These are phyloP conservation scores for Amanita fuliginea DNA, from an alignment of 768 basidiomycete genomes.

Conservation along the genomic window DNA sequence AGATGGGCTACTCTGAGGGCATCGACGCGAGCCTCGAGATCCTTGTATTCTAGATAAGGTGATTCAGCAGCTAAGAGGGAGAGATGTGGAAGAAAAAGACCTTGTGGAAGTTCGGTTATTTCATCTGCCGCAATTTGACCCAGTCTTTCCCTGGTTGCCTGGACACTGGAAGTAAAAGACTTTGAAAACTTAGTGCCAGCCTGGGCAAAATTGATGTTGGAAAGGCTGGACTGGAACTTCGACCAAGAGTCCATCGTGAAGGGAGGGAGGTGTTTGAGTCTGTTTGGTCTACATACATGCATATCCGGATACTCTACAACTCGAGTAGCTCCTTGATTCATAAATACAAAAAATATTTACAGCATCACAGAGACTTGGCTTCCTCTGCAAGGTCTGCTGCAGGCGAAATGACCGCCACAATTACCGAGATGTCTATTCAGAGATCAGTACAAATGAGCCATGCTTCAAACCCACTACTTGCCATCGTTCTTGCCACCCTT, in stretches of 20 bases:
- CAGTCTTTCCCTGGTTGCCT: constrained; percentile 79
- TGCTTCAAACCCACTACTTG: constrained; percentile 16
- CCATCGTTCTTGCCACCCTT: constrained; percentile 82
- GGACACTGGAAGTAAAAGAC: constrained; percentile 72
- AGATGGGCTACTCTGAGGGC: constrained; percentile 75
- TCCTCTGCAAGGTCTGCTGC: constrained; percentile 5
- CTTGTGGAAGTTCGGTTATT: constrained; percentile 89
- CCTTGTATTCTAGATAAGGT: constrained; percentile 74
- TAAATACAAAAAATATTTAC: neutral
- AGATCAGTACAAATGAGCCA: neutral
- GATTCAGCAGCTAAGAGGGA: neutral
- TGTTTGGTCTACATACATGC: neutral
- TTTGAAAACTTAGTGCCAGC: constrained; percentile 69
- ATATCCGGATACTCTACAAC: neutral
- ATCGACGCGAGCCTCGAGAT: constrained; percentile 91
- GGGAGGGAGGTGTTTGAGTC: neutral
- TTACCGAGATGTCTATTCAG: constrained; percentile 25
- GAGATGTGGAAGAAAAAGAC: constrained; percentile 13
- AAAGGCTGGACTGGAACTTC: constrained; percentile 53
- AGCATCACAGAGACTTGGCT: neutral
- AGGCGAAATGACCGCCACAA: constrained; percentile 26
- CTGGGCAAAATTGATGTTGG: constrained; percentile 59
- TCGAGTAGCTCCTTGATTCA: neutral
- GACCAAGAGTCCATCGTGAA: constrained; percentile 50
- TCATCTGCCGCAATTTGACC: constrained; percentile 87